A percentile compares a stretch with the other conserved stretches of the same genome.
phyloP scores from a whole-genome alignment of 495 filamentous ascomycete genomes.

The Friedmanniomyces simplex region DNA sequence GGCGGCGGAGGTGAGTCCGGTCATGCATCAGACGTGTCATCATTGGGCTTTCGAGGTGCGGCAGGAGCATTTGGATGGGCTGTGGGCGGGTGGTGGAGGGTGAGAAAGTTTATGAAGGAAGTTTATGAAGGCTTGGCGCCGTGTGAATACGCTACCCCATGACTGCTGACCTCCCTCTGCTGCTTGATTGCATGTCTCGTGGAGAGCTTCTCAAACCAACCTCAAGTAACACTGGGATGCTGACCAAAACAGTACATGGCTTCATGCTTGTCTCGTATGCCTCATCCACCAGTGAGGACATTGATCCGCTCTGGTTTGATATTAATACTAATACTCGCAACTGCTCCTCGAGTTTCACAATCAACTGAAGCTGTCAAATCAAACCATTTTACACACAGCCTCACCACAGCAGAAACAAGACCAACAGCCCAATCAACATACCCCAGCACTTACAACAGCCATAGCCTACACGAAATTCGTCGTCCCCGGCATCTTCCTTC shows the following conservation, averaged over 20 bases:
- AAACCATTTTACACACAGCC: neutral
- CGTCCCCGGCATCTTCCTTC: neutral
- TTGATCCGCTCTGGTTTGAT: too few species aligned
- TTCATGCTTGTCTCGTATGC: too few species aligned
- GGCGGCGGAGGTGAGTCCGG: slow-evolving; percentile 38
- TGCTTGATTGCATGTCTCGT: too few species aligned
- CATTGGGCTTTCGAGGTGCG: slow-evolving; percentile 41
- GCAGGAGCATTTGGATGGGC: slow-evolving; percentile 37
- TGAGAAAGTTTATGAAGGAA: neutral
- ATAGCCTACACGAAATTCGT: neutral
- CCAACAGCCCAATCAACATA: neutral
- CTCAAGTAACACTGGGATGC: too few species aligned
- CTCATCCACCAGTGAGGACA: too few species aligned
- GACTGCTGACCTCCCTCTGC: too few species aligned
- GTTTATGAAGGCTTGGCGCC: too few species aligned
- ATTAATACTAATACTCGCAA: neutral
- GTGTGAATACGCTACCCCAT: too few species aligned
- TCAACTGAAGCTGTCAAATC: neutral
- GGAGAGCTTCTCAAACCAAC: neutral
- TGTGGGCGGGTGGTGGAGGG: slow-evolving; percentile 27
- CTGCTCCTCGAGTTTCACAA: neutral
- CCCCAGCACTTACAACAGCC: neutral
- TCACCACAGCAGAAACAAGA: neutral
- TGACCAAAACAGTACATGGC: too few species aligned
- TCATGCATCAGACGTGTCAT: slow-evolving; percentile 42